These are phyloP conservation scores for Gremmenia infestans DNA, from an alignment of 2,329 filamentous ascomycete species.

Conservation along the genomic window DNA sequence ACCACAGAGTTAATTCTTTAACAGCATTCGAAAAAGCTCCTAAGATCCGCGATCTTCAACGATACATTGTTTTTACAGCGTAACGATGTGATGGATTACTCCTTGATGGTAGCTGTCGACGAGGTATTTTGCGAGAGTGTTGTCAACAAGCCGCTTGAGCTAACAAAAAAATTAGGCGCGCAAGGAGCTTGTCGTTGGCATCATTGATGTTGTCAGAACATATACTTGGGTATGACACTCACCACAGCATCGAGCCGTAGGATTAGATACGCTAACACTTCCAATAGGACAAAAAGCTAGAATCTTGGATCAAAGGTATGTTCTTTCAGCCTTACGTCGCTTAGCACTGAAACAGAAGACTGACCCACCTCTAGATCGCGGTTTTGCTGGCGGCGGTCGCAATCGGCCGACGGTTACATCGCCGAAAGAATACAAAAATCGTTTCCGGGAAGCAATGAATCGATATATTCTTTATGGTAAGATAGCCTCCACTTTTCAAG, in stretches of 20 bases:
- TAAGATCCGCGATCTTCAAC: constrained; percentile 91
- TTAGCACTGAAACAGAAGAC: too few species aligned
- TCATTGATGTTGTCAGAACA: constrained; percentile 96
- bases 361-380: constrained; percentile 54
- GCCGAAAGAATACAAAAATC: constrained; percentile 90
- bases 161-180: constrained; percentile 38
- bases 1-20: not conserved
- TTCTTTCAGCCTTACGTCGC: too few species aligned
- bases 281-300: constrained; percentile 81
- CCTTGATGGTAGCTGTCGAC: constrained; percentile 95
- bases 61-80: constrained; percentile 92
- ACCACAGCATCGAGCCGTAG: not conserved
- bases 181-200: constrained; percentile 92
- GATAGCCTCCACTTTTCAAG: not conserved
- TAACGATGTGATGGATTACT: constrained; percentile 99
- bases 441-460: constrained; percentile 95
- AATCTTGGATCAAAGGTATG: constrained; percentile 85
- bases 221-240: constrained; percentile 68
- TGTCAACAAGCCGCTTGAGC: not conserved
- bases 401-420: constrained; percentile 93
- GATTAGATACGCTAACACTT: constrained; percentile 4
- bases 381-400: constrained; percentile 68
- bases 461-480: constrained; percentile 54
- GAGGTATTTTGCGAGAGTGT: constrained; percentile 41
- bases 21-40: constrained; percentile 81